phyloP scores from a whole-genome alignment of 225 moss, liverwort and hornwort genomes.

The Marchantia paleacea region DNA sequence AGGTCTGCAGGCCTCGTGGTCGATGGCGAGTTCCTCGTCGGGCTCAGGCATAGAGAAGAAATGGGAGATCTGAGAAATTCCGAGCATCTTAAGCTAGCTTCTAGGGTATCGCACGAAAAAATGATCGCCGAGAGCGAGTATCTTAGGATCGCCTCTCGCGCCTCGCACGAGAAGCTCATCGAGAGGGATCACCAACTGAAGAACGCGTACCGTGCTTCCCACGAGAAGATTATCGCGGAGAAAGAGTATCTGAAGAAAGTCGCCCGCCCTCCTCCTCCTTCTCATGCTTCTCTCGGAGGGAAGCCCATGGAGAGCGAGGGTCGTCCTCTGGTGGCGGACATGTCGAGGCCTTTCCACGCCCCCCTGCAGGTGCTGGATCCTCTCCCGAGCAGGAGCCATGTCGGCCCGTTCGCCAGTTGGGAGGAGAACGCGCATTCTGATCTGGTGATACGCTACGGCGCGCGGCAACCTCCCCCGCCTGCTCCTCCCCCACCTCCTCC shows the following conservation, averaged over 20 bases:
- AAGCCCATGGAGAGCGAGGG: constrained; percentile 21
- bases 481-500: no score
- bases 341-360: constrained; percentile 28
- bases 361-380: constrained; percentile 18
- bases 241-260: constrained; percentile 19
- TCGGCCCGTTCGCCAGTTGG: constrained; percentile 6
- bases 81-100: constrained; percentile 25
- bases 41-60: constrained; percentile 29
- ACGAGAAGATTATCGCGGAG: constrained; percentile 13
- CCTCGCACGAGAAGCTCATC: constrained; percentile 19
- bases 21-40: constrained; percentile 26
- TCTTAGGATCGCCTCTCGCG: constrained; percentile 11
- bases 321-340: constrained; percentile 20
- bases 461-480: no score
- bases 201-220: constrained; percentile 20
- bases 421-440: constrained; percentile 34
- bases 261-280: background rate
- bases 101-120: constrained; percentile 18
- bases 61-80: constrained; percentile 26
- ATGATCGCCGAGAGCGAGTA: constrained; percentile 13
- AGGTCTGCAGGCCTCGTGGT: constrained; percentile 16
- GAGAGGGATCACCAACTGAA: constrained; percentile 14
- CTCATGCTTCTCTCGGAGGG: no score
- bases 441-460: constrained; percentile 32
- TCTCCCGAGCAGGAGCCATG: constrained; percentile 16